Evolutionary conservation across 1,139 yeast species (phyloP), one percentile per base, ranked within the genome.

Genomic region (Pichia terricola): DNA sequence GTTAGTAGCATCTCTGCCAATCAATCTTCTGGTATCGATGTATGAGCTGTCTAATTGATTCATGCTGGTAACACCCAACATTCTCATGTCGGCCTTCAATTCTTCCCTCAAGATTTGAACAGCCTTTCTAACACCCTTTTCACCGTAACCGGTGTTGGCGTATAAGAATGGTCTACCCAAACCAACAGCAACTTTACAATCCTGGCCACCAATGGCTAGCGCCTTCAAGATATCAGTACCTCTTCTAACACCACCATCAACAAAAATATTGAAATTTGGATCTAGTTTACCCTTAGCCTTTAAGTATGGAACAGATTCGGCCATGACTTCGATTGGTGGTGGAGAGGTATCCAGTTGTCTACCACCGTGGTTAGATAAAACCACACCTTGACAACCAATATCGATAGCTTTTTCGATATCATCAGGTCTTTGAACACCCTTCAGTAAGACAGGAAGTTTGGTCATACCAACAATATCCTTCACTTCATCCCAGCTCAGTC

Each of bases 311-410:
- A 67, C 63, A 16, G 72, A 62, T 45, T 73, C 77, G 3, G 73
- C 73, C 43, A 75, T 61, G 5, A 73, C 68, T 52, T 73, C 72
- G 38, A 75, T 59, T 1, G 79, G 72, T 0, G 79, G 67, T 44
- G 68, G 64, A 2, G 76, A 62, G 38, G 65, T 70, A 44, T 75
- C 80, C 45, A 75, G 58, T 46, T 75, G 77, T 46, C 80, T 62
- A 22, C 80, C 80, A 25, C 80, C 80, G 54, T 75, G 79, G 52
- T 75, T 75, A 6, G 79, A 74, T 33, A 75, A 61, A 7, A 75
- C 68, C 26, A 73, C 72, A 5, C 75, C 81, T 39, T 70, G 68
- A 33, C 69, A 69, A 3, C 69, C 67, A 48, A 68, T 60, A 43
- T 70, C 69, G 3, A 71, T 65, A 0, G 80, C 80, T 41, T 62